Percentiles rank a stretch among this genome's conserved stretches.
phyloP scores from a whole-genome alignment of 441 rosid genomes.

The Isatis lusitanica region DNA sequence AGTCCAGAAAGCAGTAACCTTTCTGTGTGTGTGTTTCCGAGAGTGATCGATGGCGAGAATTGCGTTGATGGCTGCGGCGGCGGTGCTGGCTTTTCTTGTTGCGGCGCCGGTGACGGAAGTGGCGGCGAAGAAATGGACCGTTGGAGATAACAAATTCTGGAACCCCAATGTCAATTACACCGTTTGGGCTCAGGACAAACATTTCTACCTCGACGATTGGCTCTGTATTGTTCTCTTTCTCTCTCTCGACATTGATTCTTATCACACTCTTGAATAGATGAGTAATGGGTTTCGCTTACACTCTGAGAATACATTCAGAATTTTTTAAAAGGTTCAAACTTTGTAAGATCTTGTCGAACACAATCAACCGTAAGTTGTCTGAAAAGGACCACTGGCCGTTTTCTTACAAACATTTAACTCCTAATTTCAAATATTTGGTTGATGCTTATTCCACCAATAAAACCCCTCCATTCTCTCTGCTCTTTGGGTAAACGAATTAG shows the following conservation, averaged over 20 bases:
- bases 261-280: background rate
- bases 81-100: constrained; percentile 36
- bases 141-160: constrained; percentile 69
- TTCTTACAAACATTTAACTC: background rate
- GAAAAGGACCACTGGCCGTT: background rate
- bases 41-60: constrained; percentile 33
- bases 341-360: constrained; percentile 6
- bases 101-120: constrained; percentile 48
- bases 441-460: background rate
- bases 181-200: constrained; percentile 73
- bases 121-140: constrained; percentile 62
- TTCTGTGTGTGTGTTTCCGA: background rate
- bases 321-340: background rate
- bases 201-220: constrained; percentile 89
- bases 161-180: constrained; percentile 66
- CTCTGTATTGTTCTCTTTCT: constrained; percentile 56
- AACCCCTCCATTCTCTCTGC: too few species aligned
- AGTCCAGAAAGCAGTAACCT: constrained; percentile 12
- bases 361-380: background rate
- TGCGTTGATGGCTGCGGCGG: constrained; percentile 31
- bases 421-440: background rate
- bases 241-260: background rate
- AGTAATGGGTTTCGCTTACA: background rate
- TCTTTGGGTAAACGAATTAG: background rate
- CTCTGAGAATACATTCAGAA: background rate